Conservation (phyloP, 257 asterid genomes). For the Jaltomata sinuosa region DNA sequence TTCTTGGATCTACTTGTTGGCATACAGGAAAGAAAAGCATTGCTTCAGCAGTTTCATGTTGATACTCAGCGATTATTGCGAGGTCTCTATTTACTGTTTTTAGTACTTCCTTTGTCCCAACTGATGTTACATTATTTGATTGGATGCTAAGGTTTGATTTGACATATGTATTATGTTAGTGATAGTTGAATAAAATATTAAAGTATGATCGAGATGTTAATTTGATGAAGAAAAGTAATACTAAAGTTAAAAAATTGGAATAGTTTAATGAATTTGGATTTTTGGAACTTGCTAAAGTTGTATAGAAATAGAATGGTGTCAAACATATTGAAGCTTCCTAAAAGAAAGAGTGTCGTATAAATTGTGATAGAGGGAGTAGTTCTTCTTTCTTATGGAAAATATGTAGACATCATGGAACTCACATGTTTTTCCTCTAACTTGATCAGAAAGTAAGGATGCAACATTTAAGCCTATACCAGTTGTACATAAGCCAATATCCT, state of each 20-base stretch:
- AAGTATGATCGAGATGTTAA: not conserved
- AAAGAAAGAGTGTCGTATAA: not conserved
- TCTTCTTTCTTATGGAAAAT: not conserved
- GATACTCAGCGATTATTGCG: constrained; percentile 80
- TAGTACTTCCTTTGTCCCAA: not conserved
- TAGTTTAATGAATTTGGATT: not conserved
- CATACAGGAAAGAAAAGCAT: constrained; percentile 55
- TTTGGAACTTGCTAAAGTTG: not conserved
- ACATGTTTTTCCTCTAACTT: not conserved
- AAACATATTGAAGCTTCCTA: not conserved
- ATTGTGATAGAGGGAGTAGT: not conserved
- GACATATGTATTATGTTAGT: not conserved
- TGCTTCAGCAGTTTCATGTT: constrained; percentile 70
- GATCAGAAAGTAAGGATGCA: constrained; percentile 62
- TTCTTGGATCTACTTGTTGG: not conserved
- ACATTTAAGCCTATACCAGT: constrained; percentile 58
- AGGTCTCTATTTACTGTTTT: constrained; percentile 30
- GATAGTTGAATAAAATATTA: not conserved
- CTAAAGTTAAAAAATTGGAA: not conserved
- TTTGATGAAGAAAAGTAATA: not conserved
- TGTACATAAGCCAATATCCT: constrained; percentile 77
- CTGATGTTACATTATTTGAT: not conserved
- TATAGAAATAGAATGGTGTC: not conserved
- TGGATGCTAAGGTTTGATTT: not conserved
- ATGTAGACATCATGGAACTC: not conserved